Base-by-base conservation (phyloP, 2,329 filamentous ascomycete genomes). In the Penicillium sp. region DNA sequence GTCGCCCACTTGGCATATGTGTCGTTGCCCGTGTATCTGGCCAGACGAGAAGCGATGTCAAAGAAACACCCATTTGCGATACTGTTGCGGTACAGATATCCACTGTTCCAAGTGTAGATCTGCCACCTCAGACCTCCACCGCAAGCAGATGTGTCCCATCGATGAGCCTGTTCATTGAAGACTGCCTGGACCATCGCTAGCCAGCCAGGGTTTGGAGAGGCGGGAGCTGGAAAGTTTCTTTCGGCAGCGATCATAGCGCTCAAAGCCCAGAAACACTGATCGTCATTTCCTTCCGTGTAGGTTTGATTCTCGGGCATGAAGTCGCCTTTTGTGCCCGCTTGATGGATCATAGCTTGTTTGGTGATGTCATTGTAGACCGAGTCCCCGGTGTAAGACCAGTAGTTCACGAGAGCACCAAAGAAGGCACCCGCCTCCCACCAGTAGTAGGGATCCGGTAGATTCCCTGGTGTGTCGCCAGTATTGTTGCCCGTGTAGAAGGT, bases 41-140 rank as follows among this genome's bases (percentile, higher is more conserved):
- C 73, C 34, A 76, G 58, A 14, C 74, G 67, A 8, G 79, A 71
- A 8, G 76, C 76, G 13, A 82, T 65, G 53, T 81, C 75, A 67
- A 82, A 81, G 60, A 81, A 77, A 43, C 77, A 75, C 18, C 77
- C 79, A 54, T 82, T 81, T 7, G 79, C 79, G 50, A 82, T 81
- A 38, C 76, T 74, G 64, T 80, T 81, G 65, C 80, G 79, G 64
- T 81, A 78, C 46, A 76, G 69, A 60, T 76, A 82, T 8, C 79
- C 79, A 41, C 70, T 73, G 60, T 80, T 81, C 69, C 79, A 80
- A 6, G 74, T 70, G 64, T 76, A 92, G 53, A 94, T 88, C 74
- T 94, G 90, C 90, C 90, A 95, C 56, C 87, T 82, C 59, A 95
- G 75, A 8, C 90, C 90, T 45, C 90, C 90, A 42, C 75, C 77